Evolutionary conservation across 2,329 filamentous ascomycete genomes (phyloP).

Genomic region (Phaeosphaeria sp.): DNA sequence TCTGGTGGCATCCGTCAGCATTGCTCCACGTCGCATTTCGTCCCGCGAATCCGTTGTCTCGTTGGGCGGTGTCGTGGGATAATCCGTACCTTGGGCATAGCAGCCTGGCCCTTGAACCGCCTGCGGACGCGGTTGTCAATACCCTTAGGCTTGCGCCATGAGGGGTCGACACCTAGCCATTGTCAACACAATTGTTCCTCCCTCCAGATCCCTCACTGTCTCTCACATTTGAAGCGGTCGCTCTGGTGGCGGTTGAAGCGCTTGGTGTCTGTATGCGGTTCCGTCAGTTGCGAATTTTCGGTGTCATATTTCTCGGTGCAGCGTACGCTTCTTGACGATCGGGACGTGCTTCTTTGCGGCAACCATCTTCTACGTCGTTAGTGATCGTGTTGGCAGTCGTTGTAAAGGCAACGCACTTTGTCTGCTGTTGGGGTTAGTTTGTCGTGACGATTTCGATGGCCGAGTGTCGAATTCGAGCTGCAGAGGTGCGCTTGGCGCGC

Average conservation of each 20-base stretch:
- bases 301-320: slow-evolving; percentile 23
- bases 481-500: slow-evolving; percentile 26
- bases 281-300: slow-evolving; percentile 44
- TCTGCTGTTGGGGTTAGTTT: slow-evolving; percentile 45
- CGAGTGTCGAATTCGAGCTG: slow-evolving; percentile 19
- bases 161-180: slow-evolving; percentile 67
- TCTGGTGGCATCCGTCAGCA: slow-evolving; percentile 63
- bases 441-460: slow-evolving; percentile 20
- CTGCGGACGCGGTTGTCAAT: slow-evolving; percentile 98
- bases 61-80: neutral
- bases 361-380: slow-evolving; percentile 75
- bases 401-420: slow-evolving; percentile 41
- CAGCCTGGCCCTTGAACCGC: slow-evolving; percentile 94
- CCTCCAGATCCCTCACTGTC: slow-evolving; percentile 11
- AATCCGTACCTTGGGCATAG: slow-evolving; percentile 92
- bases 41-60: neutral
- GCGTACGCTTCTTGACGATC: slow-evolving; percentile 99
- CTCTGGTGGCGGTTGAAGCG: slow-evolving; percentile 97
- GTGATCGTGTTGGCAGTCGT: slow-evolving; percentile 16
- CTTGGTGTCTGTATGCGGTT: slow-evolving; percentile 74
- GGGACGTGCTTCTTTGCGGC: slow-evolving; percentile 98
- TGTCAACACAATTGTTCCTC: slow-evolving; percentile 32
- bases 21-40: neutral
- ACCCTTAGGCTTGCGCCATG: slow-evolving; percentile 99
- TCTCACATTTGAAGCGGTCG: slow-evolving; percentile 86